Evolutionary conservation across 495 filamentous ascomycete species (phyloP).

Genomic region (Penicillium turbatum): DNA sequence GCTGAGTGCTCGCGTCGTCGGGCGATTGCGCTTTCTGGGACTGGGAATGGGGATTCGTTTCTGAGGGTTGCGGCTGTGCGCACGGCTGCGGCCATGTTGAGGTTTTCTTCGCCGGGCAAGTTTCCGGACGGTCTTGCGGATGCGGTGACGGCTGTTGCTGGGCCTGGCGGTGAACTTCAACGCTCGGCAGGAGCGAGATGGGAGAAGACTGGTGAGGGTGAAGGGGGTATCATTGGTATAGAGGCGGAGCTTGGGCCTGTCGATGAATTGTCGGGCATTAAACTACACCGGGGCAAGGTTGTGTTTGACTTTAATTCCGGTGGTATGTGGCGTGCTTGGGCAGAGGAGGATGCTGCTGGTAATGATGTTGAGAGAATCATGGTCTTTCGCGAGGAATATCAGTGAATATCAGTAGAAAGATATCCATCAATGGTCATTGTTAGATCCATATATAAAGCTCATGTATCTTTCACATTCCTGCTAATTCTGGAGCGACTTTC

Average conservation of each 20-base stretch:
- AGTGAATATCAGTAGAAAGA: slow-evolving; percentile 13
- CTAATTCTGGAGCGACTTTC: too few relatives aligned
- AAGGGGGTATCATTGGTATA: slow-evolving; percentile 85
- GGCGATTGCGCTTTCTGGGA: slow-evolving; percentile 73
- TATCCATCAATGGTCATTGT: background rate
- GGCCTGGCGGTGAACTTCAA: slow-evolving; percentile 70
- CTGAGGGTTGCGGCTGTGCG: slow-evolving; percentile 67
- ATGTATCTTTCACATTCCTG: background rate
- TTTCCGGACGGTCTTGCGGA: slow-evolving; percentile 28
- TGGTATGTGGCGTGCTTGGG: slow-evolving; percentile 84
- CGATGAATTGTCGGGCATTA: slow-evolving; percentile 17
- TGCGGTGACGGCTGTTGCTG: slow-evolving; percentile 61
- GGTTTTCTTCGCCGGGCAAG: slow-evolving; percentile 48
- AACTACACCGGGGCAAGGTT: slow-evolving; percentile 45
- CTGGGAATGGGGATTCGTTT: slow-evolving; percentile 89
- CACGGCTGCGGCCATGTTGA: slow-evolving; percentile 66
- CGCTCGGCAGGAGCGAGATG: slow-evolving; percentile 71
- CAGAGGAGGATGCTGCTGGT: slow-evolving; percentile 66
- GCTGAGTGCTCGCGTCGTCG: slow-evolving; percentile 18
- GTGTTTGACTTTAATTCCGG: slow-evolving; percentile 80
- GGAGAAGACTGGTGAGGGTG: slow-evolving; percentile 72
- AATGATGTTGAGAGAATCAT: slow-evolving; percentile 50
- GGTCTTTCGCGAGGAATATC: slow-evolving; percentile 54
- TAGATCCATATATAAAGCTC: background rate
- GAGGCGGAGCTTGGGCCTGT: slow-evolving; percentile 49